These are phyloP conservation scores for Nitzschia sp. DNA, from an alignment of 108 stramenopile genomes.

Conservation along the genomic window DNA sequence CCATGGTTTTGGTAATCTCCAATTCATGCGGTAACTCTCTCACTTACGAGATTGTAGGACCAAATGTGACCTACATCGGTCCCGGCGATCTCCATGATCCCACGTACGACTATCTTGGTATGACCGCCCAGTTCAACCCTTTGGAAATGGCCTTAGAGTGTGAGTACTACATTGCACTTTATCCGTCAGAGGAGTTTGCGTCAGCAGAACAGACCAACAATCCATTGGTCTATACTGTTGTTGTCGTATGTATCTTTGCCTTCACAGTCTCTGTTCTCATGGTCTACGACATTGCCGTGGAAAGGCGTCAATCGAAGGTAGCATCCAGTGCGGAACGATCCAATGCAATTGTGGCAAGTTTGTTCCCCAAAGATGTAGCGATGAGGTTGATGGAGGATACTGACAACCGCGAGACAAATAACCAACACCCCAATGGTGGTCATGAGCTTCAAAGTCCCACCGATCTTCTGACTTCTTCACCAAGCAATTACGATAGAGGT, in stretches of 20 bases:
- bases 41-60: constrained; percentile 16
- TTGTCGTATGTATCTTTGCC: constrained; percentile 7
- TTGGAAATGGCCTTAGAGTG: neutral
- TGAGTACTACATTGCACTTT: constrained; percentile 6
- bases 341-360: constrained; percentile 8
- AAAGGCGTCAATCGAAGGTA: neutral
- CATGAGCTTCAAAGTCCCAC: neutral
- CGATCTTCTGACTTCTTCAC: neutral
- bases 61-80: constrained; percentile 13
- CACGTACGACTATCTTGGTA: neutral
- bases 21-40: constrained; percentile 3
- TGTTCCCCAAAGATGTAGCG: constrained; percentile 15
- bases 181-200: constrained; percentile 8
- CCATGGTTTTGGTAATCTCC: constrained; percentile 6
- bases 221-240: neutral
- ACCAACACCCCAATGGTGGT: neutral
- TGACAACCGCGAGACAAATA: neutral
- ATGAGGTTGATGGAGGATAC: neutral
- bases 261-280: neutral
- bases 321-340: neutral
- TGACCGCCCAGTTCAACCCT: neutral
- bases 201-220: neutral
- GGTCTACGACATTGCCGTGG: constrained; percentile 10
- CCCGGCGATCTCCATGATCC: constrained; percentile 16
- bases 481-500: neutral